Evolutionary conservation across 345 rosid species (phyloP).

Genomic region (Gossypium anomalum): DNA sequence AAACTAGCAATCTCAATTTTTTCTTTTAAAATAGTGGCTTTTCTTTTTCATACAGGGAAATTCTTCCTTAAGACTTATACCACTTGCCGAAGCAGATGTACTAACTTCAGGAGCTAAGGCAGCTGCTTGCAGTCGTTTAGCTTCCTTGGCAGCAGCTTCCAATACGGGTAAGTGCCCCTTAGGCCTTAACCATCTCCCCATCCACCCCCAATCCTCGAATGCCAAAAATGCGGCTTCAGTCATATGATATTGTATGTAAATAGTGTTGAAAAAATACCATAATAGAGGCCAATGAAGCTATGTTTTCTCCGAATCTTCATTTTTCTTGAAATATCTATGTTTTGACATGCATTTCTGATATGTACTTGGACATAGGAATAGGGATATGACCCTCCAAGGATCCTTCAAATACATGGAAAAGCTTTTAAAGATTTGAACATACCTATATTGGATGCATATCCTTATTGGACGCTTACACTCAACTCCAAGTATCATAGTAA

Average conservation of each 20-base stretch:
- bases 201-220: not conserved
- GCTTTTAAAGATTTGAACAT: not conserved
- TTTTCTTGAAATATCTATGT: not conserved
- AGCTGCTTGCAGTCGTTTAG: constrained; percentile 83
- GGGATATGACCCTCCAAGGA: not conserved
- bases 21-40: constrained; percentile 11
- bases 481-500: not conserved
- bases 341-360: not conserved
- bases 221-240: not conserved
- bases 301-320: not conserved
- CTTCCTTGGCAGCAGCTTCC: constrained; percentile 73
- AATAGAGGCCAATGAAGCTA: not conserved
- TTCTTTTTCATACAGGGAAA: constrained; percentile 39
- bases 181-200: not conserved
- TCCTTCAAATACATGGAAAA: not conserved
- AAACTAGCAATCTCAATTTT: not conserved
- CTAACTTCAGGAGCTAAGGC: constrained; percentile 88
- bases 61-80: constrained; percentile 54
- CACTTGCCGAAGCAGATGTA: constrained; percentile 64
- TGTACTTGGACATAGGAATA: not conserved
- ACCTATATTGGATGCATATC: not conserved
- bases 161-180: constrained; percentile 37
- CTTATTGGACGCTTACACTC: not conserved
- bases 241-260: not conserved
- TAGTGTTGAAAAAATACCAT: not conserved